phyloP scores from a whole-genome alignment of 2,329 filamentous ascomycete genomes.

The Thelonectria blattea region DNA sequence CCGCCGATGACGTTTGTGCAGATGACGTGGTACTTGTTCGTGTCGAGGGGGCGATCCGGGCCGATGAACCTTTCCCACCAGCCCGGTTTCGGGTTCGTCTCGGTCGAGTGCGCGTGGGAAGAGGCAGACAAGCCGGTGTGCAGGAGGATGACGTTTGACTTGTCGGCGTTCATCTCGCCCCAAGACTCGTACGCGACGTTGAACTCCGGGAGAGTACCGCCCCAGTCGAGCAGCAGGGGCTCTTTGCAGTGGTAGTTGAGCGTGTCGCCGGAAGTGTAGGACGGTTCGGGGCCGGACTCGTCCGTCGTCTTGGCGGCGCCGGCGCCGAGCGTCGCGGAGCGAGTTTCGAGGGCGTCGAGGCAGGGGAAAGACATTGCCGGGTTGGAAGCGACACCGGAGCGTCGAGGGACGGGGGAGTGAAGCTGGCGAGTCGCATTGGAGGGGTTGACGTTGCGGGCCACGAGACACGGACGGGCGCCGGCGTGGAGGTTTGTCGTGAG shows the following conservation, averaged over 20 bases:
- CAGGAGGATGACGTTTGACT: constrained; percentile 86
- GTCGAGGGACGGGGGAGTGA: constrained; percentile 29
- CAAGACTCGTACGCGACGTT: constrained; percentile 93
- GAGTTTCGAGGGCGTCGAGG: constrained; percentile 81
- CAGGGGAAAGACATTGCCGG: constrained; percentile 90
- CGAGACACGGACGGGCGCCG: constrained; percentile 10
- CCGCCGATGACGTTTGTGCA: constrained; percentile 97
- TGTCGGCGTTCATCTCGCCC: constrained; percentile 80
- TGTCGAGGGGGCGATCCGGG: constrained; percentile 82
- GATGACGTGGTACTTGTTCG: constrained; percentile 88
- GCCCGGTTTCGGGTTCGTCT: constrained; percentile 81
- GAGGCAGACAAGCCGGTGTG: constrained; percentile 97
- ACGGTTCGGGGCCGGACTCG: constrained; percentile 81
- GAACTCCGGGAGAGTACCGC: constrained; percentile 87
- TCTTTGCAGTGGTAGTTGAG: constrained; percentile 75
- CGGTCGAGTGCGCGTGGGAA: constrained; percentile 94
- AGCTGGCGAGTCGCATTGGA: constrained; percentile 29
- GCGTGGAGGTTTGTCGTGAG: constrained; percentile 11
- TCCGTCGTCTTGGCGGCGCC: constrained; percentile 12
- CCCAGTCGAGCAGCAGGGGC: constrained; percentile 89
- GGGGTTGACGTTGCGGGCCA: constrained; percentile 1
- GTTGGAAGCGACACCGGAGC: constrained; percentile 65
- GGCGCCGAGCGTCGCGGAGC: constrained; percentile 74
- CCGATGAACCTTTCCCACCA: constrained; percentile 99
- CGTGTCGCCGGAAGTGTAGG: constrained; percentile 90